Percentiles rank a stretch among this genome's conserved stretches.
Evolutionary conservation across 306 rosid species (phyloP).

Genomic region (Fragaria vesca): DNA sequence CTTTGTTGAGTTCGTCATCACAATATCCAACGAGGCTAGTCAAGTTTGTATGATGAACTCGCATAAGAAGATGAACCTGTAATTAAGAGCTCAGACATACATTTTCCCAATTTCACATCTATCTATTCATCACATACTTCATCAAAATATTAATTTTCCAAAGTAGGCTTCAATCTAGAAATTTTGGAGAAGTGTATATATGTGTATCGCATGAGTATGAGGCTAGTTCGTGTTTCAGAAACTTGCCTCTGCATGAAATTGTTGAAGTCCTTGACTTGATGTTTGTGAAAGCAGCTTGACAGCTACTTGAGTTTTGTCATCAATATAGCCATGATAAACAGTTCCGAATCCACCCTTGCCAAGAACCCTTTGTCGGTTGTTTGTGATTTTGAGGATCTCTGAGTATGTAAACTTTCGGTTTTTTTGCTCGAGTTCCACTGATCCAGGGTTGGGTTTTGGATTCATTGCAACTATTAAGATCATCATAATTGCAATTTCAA

Average conservation of each 20-base stretch:
- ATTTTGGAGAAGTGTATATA: no score
- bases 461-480: not conserved
- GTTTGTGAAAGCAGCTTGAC: constrained; percentile 51
- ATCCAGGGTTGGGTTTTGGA: not conserved
- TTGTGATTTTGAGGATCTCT: constrained; percentile 40
- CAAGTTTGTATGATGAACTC: constrained; percentile 44
- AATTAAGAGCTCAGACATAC: not conserved
- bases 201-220: no score
- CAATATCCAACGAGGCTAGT: constrained; percentile 40
- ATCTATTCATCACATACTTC: no score
- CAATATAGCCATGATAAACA: constrained; percentile 45
- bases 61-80: constrained; percentile 36
- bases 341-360: constrained; percentile 54
- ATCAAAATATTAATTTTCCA: no score
- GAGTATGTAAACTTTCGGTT: constrained; percentile 36
- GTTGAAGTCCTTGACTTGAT: constrained; percentile 41
- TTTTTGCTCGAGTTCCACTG: constrained; percentile 20
- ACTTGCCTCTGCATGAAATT: constrained; percentile 61
- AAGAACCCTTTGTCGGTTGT: constrained; percentile 38
- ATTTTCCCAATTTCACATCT: no score
- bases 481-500: not conserved
- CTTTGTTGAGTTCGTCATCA: constrained; percentile 25
- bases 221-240: not conserved
- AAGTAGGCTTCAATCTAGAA: no score
- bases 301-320: constrained; percentile 46